phyloP scores from a whole-genome alignment of 306 rosid genomes.

The Sechiopsis laciniata region DNA sequence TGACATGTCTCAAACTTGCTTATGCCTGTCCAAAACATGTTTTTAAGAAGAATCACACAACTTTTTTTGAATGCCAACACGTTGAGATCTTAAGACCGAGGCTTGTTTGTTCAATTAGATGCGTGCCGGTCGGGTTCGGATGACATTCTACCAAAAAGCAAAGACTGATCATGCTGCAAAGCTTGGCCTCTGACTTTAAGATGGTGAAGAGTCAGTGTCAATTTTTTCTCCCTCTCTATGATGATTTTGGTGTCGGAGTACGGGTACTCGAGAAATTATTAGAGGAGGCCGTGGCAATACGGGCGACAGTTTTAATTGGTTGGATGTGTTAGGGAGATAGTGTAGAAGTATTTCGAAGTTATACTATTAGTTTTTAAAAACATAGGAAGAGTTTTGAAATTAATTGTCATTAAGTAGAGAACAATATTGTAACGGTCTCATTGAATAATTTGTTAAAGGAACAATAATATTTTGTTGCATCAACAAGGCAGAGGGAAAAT shows the following conservation, averaged over 20 bases:
- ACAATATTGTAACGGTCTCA: too few species aligned
- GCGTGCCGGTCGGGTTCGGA: not conserved
- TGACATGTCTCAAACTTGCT: conserved; percentile 14
- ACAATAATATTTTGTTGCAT: too few species aligned
- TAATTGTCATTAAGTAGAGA: too few species aligned
- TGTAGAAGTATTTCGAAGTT: too few species aligned
- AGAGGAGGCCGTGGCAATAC: too few species aligned
- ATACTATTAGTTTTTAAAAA: too few species aligned
- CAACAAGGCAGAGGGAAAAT: too few species aligned
- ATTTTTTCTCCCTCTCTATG: not conserved
- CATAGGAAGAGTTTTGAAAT: too few species aligned
- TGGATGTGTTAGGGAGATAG: too few species aligned
- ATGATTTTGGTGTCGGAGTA: not conserved
- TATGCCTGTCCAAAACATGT: conserved; percentile 18
- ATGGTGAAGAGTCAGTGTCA: not conserved
- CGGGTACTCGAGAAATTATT: too few species aligned
- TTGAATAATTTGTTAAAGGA: too few species aligned
- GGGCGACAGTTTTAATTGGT: too few species aligned
- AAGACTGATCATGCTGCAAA: not conserved
- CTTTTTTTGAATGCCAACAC: not conserved
- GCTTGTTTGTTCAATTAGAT: not conserved
- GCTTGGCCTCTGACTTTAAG: not conserved
- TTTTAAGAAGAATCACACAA: not conserved
- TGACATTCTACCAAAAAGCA: not conserved
- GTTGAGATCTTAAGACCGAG: not conserved